Base-by-base conservation (phyloP, 2,329 filamentous ascomycete genomes). In the Coniochaeta sp. region DNA sequence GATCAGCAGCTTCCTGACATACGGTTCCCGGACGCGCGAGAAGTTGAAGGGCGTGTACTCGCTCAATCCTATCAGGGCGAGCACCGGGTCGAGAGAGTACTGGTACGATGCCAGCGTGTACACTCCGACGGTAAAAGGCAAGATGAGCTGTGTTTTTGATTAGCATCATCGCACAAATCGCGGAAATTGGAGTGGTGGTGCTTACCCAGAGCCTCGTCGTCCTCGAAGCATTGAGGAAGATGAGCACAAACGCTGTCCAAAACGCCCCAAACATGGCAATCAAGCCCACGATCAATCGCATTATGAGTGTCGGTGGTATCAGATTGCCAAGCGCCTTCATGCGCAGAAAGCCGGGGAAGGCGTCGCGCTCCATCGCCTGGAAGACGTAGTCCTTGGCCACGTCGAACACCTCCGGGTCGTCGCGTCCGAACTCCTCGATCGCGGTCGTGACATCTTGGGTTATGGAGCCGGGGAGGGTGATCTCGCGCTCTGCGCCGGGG, bases 371-470 rank as follows among this genome's bases (percentile, higher is more conserved):
- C 95, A 99, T 99, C 36, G 96, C 96, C 76, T 99, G 96, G 74
- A 98, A 99, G 63, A 98, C 95, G 72, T 98, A 99, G 77, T 99
- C 95, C 79, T 99, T 99, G 59, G 95, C 95, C 22, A 91, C 87
- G 72, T 98, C 95, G 69, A 99, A 99, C 14, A 99, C 89, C 73
- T 99, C 95, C 0, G 95, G 95, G 71, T 99, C 95, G 69, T 98
- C 95, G 67, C 95, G 87, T 54, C 91, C 91, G 65, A 91, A 88
- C 66, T 93, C 89, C 75, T 99, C 95, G 64, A 99, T 96, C 16
- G 91, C 85, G 22, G 87, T 83, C 42, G 92, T 96, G 62, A 98
- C 93, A 26, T 93, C 88, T 59, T 89, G 83, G 0, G 93, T 89
- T 70, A 98, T 96, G 36, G 87, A 87, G 62, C 93, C 89, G 0